Evolutionary conservation across 2,329 filamentous ascomycete genomes (phyloP).

Genomic region (Acrodontium crateriforme): DNA sequence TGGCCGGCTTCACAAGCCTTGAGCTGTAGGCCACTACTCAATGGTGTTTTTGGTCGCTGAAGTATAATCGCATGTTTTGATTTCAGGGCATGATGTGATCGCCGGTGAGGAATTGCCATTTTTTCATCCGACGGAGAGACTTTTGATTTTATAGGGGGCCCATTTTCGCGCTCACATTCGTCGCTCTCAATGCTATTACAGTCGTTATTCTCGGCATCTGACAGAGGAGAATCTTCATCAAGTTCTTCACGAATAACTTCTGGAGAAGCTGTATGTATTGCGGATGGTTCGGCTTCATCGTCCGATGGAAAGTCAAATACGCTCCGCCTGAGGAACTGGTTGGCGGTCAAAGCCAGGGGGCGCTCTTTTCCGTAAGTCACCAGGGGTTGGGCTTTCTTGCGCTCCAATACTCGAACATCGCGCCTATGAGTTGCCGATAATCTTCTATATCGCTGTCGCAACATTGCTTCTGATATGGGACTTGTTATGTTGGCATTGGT

Average conservation of each 20-base stretch:
- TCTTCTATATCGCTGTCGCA: too few relatives aligned
- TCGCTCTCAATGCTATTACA: neutral
- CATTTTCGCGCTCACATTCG: neutral
- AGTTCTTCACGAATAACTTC: constrained; percentile 3
- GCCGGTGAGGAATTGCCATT: neutral
- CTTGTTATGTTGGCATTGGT: too few relatives aligned
- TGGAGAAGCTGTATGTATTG: neutral
- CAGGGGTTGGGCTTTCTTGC: too few relatives aligned
- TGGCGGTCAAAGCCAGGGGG: constrained; percentile 11
- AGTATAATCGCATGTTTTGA: neutral
- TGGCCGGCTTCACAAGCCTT: too few relatives aligned
- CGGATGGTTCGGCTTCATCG: constrained; percentile 3
- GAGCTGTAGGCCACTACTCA: neutral
- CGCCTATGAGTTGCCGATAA: too few relatives aligned
- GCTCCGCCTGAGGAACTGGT: constrained; percentile 8
- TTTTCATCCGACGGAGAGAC: neutral
- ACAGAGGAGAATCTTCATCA: constrained; percentile 17
- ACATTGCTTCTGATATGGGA: too few relatives aligned
- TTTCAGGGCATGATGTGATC: neutral
- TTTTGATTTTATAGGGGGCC: neutral
- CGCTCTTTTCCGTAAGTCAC: constrained; percentile 12
- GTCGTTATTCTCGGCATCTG: constrained; percentile 9
- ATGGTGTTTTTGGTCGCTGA: too few relatives aligned
- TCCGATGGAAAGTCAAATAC: constrained; percentile 8
- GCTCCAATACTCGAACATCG: too few relatives aligned